Evolutionary conservation across 768 basidiomycete genomes (phyloP).

Genomic region (Mycena vulgaris): DNA sequence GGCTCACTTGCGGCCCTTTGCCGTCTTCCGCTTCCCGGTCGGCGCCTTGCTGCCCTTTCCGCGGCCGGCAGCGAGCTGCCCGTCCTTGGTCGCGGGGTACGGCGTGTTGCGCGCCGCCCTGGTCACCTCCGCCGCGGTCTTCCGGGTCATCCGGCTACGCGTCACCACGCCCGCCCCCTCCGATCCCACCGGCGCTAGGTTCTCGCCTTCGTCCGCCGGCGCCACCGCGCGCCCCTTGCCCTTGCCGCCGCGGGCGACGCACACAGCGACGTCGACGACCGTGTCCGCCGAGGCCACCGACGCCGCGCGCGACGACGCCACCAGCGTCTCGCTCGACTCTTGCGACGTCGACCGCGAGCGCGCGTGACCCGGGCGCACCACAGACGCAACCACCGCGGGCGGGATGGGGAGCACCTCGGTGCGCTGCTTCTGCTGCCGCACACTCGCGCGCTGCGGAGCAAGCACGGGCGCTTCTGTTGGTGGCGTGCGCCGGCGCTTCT

Average conservation of each 20-base stretch:
- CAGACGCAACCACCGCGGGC: slow-evolving; percentile 10
- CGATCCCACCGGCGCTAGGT: slow-evolving; percentile 13
- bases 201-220: slow-evolving; percentile 25
- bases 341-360: slow-evolving; percentile 30
- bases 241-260: no score
- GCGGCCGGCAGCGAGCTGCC: slow-evolving; percentile 28
- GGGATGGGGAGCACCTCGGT: background rate
- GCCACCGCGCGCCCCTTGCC: slow-evolving; percentile 34
- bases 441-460: slow-evolving; percentile 24
- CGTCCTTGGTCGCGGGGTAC: slow-evolving; percentile 20
- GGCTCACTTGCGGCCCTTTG: slow-evolving; percentile 41
- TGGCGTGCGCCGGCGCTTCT: slow-evolving; percentile 7
- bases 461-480: background rate
- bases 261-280: slow-evolving; percentile 41
- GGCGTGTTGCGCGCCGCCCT: slow-evolving; percentile 7
- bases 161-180: slow-evolving; percentile 30
- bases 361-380: background rate
- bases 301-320: slow-evolving; percentile 48
- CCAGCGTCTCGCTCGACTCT: slow-evolving; percentile 34
- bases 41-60: slow-evolving; percentile 25
- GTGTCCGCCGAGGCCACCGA: slow-evolving; percentile 60
- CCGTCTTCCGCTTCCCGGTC: slow-evolving; percentile 48
- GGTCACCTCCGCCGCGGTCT: background rate
- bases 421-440: slow-evolving; percentile 28
- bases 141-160: slow-evolving; percentile 34